These are phyloP conservation scores for Glycyrrhiza uralensis DNA, from an alignment of 306 rosid genomes.

Conservation along the genomic window DNA sequence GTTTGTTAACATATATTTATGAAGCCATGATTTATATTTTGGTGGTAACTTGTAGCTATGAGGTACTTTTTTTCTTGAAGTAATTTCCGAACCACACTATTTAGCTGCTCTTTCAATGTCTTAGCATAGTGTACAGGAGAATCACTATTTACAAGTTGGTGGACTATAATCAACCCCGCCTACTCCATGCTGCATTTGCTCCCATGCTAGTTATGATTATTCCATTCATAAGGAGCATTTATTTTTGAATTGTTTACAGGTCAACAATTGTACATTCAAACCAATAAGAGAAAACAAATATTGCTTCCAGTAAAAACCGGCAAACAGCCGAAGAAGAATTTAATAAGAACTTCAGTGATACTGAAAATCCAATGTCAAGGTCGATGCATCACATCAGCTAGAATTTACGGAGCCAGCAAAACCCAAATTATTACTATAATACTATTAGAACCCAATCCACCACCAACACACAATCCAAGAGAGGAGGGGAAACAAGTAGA, in stretches of 20 bases:
- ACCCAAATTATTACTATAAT: too few relatives aligned
- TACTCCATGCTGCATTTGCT: constrained; percentile 12
- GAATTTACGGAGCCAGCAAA: too few relatives aligned
- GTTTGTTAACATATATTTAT: not conserved
- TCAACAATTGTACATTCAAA: constrained; percentile 89
- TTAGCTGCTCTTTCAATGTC: constrained; percentile 10
- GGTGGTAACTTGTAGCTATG: constrained; percentile 7
- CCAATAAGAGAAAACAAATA: constrained; percentile 55
- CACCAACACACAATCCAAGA: too few relatives aligned
- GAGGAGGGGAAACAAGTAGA: too few relatives aligned
- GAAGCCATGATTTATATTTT: not conserved
- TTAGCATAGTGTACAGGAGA: not conserved
- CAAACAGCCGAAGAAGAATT: constrained; percentile 49
- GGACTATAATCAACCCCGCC: constrained; percentile 13
- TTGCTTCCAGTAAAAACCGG: constrained; percentile 46
- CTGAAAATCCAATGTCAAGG: constrained; percentile 56
- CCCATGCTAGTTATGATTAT: not conserved
- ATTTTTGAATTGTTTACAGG: constrained; percentile 42
- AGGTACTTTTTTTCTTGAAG: not conserved
- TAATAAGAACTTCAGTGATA: constrained; percentile 47
- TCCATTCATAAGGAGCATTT: not conserved
- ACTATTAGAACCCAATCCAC: too few relatives aligned
- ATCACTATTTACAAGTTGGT: not conserved
- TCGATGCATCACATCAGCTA: too few relatives aligned
- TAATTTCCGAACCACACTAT: not conserved